Base-by-base conservation (phyloP, 2,329 filamentous ascomycete species). In the Aspergillus sp. region DNA sequence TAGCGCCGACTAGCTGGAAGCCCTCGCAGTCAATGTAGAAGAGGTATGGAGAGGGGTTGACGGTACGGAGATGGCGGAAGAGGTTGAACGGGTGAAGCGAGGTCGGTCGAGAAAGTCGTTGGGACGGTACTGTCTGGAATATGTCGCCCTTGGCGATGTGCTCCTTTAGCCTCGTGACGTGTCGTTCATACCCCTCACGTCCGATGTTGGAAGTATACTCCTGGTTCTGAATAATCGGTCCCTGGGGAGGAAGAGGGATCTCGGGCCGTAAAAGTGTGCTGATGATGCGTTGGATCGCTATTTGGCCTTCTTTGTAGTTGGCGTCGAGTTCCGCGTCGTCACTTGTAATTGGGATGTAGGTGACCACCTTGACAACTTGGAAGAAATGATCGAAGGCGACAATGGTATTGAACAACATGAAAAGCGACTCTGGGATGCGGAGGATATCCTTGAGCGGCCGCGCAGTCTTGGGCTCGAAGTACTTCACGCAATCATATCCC, bases 381-480 rank as follows among this genome's bases (percentile, higher is more conserved):
- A 87, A 96, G 79, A 98, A 97, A 69, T 96, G 89, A 72, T 99
- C 95, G 70, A 98, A 92, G 9, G 93, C 93, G 27, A 99, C 84
- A 59, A 98, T 89, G 41, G 93, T 97, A 73, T 98, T 90, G 75
- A 91, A 98, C 14, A 99, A 83, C 91, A 98, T 98, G 74, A 99
- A 98, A 31, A 98, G 81, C 58, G 91, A 93, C 81, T 99, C 95
- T 0, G 95, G 95, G 43, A 98, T 90, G 59, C 89, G 80, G 21
- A 98, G 83, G 31, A 96, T 84, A 76, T 99, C 95, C 76, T 95
- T 89, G 81, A 97, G 86, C 3, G 91, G 86, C 50, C 92, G 85
- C 25, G 87, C 88, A n/a, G 95, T 98, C 82, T 93, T 96, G 61
- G 95, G 95, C 81, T 99, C 95, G 67, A 99, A 99, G 77, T 98